Evolutionary conservation across 371 early-diverging fungal species (phyloP).

Genomic region (Actinomortierella wolfii): DNA sequence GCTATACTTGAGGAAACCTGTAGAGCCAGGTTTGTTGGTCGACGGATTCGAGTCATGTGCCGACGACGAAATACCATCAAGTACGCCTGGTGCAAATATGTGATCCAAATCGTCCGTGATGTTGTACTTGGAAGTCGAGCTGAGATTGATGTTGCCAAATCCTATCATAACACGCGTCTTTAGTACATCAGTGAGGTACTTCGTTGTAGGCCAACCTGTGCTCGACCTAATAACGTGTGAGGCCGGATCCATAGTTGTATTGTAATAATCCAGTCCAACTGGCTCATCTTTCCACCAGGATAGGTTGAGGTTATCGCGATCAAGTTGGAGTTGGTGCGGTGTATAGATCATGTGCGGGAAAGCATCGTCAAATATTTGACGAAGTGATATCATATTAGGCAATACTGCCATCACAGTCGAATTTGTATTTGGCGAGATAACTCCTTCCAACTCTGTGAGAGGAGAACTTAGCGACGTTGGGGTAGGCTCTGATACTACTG

Average conservation of each 20-base stretch:
- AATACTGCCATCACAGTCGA: conserved; percentile 17
- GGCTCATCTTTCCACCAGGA: conserved; percentile 26
- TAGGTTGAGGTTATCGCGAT: conserved; percentile 15
- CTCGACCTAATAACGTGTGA: conserved; percentile 12
- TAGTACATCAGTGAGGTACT: conserved; percentile 15
- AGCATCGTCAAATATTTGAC: conserved; percentile 18
- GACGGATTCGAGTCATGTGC: too few relatives aligned
- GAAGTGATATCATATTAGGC: conserved; percentile 22
- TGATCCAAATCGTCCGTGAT: conserved; percentile 33
- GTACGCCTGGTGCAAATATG: conserved; percentile 7
- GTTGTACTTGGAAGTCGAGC: conserved; percentile 27
- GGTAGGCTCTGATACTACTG: not conserved
- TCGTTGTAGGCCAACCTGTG: conserved; percentile 40
- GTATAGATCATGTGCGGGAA: conserved; percentile 29
- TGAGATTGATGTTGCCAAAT: conserved; percentile 24
- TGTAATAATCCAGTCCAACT: conserved; percentile 41
- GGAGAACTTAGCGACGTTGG: not conserved
- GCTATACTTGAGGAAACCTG: conserved; percentile 10
- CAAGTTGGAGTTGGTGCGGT: conserved; percentile 16
- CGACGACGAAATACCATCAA: not conserved
- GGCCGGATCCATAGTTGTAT: conserved; percentile 15
- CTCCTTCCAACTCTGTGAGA: conserved; percentile 7
- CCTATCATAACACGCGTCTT: conserved; percentile 20
- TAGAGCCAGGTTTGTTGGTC: too few relatives aligned
- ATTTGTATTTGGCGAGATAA: conserved; percentile 40